Base-by-base conservation (phyloP, 1,139 yeast genomes). In the Taiozyma sp. region DNA sequence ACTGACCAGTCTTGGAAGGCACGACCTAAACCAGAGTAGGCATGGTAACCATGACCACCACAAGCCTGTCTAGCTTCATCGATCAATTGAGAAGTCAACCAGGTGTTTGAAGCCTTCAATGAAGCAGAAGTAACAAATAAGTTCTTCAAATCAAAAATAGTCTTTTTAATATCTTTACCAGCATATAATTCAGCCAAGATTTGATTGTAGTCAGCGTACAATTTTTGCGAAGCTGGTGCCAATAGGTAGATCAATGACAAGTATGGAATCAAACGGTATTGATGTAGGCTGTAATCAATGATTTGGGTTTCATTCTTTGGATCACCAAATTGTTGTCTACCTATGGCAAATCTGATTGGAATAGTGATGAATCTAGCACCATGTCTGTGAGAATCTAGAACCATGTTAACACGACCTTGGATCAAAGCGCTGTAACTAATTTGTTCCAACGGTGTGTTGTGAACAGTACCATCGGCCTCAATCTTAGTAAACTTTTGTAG, bases 11-110 rank as follows among this genome's bases (percentile, higher is more conserved):
- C 97, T 56, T 81, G 79, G 69, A 80, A 88, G 34, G 91, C 93
- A 66, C 86, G 88, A 50, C 96, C 96, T 65, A 90, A 88, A 4
- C 93, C 96, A 59, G 88, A 81, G 72, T 90, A 90, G 21, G 91
- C 81, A 28, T 95, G 88, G 70, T 90, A 90, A 44, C 97, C 97
- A 65, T 89, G 97, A 47, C 97, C 97, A 70, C 97, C 97, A 72
- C 97, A 90, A n/a, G 96, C 80, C 73, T 90, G 97, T 71, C 97
- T 81, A 57, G 90, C 79, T 71, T 90, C 90, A 65, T 88, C 96
- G 64, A 90, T 90, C 59, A 85, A 74, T 52, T 79, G 80, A 47
- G 90, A 83, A 44, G 88, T 80, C 47, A 83, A 76, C 97, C 97
- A 90, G 42, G 97, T 90, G 61, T 85, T 81, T 46, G 95, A 85